Percentiles rank a stretch among this genome's conserved stretches.
These are phyloP conservation scores for Thalassiosira ordinaria DNA, from an alignment of 352 stramenopile genomes.

Conservation along the genomic window DNA sequence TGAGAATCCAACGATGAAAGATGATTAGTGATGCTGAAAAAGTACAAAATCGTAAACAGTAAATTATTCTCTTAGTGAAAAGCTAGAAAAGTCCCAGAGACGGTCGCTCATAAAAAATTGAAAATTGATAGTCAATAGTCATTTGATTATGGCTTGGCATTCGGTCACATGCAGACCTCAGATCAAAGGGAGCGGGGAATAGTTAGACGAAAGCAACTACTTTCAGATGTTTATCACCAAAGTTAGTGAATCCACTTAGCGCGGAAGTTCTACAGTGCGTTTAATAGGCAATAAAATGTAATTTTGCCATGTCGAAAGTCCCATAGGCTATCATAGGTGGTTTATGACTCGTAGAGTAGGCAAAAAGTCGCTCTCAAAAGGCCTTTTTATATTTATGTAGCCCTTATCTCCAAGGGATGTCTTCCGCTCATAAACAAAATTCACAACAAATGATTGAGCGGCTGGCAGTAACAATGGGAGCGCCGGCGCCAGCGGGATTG, in stretches of 20 bases:
- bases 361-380: too few relatives aligned
- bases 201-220: neutral
- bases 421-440: too few relatives aligned
- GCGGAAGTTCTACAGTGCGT: neutral
- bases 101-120: neutral
- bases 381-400: too few relatives aligned
- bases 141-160: neutral
- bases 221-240: neutral
- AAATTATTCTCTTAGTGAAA: neutral
- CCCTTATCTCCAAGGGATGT: too few relatives aligned
- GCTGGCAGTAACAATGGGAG: too few relatives aligned
- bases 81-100: neutral
- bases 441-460: too few relatives aligned
- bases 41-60: neutral
- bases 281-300: neutral
- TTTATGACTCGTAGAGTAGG: neutral
- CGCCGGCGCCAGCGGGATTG: too few relatives aligned
- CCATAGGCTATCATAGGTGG: neutral
- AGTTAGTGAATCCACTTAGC: neutral
- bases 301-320: neutral
- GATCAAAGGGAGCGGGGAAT: neutral
- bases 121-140: neutral
- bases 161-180: neutral
- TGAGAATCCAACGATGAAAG: too few relatives aligned
- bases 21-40: conserved; percentile 1